phyloP scores from a whole-genome alignment of 768 basidiomycete genomes.

The Trametes maxima region DNA sequence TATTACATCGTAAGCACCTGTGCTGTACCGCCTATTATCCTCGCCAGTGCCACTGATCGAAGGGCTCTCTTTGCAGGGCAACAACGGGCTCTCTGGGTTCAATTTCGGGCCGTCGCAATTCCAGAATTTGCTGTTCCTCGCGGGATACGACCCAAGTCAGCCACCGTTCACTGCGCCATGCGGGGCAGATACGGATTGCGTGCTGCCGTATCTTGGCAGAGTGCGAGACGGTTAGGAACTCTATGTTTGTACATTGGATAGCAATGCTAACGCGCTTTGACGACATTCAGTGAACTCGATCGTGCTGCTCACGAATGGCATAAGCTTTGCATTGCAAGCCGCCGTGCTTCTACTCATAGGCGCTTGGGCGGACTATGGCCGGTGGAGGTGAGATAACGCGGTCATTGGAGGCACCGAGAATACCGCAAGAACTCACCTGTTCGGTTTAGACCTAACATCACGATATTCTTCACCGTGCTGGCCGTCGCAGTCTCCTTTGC shows the following conservation, averaged over 20 bases:
- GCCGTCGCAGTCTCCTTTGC: constrained; percentile 72
- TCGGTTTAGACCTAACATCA: constrained; percentile 66
- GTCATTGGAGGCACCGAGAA: background rate
- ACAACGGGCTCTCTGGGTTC: constrained; percentile 69
- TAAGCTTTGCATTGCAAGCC: constrained; percentile 78
- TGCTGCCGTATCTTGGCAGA: constrained; percentile 64
- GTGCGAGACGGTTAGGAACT: constrained; percentile 51
- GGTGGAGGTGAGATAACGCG: constrained; percentile 56
- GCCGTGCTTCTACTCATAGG: constrained; percentile 65
- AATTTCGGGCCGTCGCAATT: constrained; percentile 77
- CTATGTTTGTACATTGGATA: background rate
- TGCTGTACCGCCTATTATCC: background rate
- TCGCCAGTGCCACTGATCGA: background rate
- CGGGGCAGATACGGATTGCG: constrained; percentile 51
- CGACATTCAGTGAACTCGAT: constrained; percentile 65
- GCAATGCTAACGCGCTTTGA: background rate
- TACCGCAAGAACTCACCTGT: background rate
- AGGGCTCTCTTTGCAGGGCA: constrained; percentile 43
- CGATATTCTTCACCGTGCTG: constrained; percentile 69
- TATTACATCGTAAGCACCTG: constrained; percentile 32
- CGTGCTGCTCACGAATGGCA: constrained; percentile 76
- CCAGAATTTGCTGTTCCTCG: constrained; percentile 70
- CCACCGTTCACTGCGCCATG: constrained; percentile 58
- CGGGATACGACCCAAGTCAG: constrained; percentile 69
- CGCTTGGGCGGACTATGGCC: constrained; percentile 83